Percentiles rank a stretch among this genome's conserved stretches.
These are phyloP conservation scores for Ophiostoma perfectum DNA, from an alignment of 2,329 filamentous ascomycete genomes.

Conservation along the genomic window DNA sequence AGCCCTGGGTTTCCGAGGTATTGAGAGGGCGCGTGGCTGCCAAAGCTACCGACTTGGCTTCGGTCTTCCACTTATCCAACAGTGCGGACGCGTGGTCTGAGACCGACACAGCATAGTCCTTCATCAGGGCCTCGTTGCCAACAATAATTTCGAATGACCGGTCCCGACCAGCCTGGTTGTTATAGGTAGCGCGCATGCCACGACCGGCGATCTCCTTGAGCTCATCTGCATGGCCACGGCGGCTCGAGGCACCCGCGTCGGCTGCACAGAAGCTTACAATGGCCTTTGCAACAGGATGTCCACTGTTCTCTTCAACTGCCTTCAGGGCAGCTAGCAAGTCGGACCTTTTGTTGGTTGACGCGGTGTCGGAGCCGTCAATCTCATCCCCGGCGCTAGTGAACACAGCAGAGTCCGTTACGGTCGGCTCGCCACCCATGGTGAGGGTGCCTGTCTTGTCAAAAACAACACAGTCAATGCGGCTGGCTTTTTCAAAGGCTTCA, in stretches of 20 bases:
- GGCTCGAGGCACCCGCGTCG: constrained; percentile 17
- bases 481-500: constrained; percentile 80
- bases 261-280: constrained; percentile 56
- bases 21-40: constrained; percentile 41
- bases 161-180: constrained; percentile 16
- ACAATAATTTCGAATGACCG: constrained; percentile 51
- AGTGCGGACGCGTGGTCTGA: constrained; percentile 33
- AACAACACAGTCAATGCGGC: constrained; percentile 68
- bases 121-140: constrained; percentile 68
- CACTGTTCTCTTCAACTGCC: constrained; percentile 64
- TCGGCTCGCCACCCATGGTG: constrained; percentile 66
- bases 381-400: constrained; percentile 34
- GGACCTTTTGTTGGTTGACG: not conserved
- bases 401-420: constrained; percentile 53
- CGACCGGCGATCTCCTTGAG: constrained; percentile 66
- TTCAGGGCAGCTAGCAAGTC: constrained; percentile 51
- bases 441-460: constrained; percentile 88
- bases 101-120: constrained; percentile 41
- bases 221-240: constrained; percentile 33
- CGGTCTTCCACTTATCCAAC: constrained; percentile 53
- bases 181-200: constrained; percentile 58
- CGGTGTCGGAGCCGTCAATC: not conserved
- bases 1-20: constrained; percentile 29
- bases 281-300: constrained; percentile 68
- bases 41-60: constrained; percentile 61